Base-by-base conservation (phyloP, 495 filamentous ascomycete species). In the Immersiella caudata region DNA sequence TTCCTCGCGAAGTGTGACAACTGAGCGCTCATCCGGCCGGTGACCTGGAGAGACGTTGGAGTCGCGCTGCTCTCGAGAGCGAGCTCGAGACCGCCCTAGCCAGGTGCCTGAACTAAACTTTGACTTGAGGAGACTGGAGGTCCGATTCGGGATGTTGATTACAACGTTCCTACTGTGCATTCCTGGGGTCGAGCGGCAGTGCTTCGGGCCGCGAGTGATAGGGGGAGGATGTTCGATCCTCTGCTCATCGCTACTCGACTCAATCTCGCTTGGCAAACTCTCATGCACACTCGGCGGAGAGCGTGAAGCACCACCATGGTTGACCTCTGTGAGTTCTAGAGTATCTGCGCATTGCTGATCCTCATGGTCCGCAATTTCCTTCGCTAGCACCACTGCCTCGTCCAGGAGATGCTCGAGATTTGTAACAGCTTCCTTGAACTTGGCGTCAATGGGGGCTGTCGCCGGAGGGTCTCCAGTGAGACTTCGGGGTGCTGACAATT, bases 401-500 rank as follows among this genome's bases (percentile, higher is more conserved):
- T 73, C 75, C 20, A 85, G 74, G 14, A 85, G 75, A 52, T 74
- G 67, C 60, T 86, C 83, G 29, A 85, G 75, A 60, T 82, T 76
- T 18, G 70, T 73, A 67, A 84, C 74, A 8, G 79, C 79, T 24
- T 66, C 68, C 60, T 75, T 71, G 60, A 75, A 71, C 8, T 74
- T 67, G 20, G 66, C 54, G 62, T 78, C 75, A n/a, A 76, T 62
- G 2, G 71, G 65, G 11, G 49, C 36, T 0, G 67, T 33, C 0
- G 49, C 55, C 1, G 54, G 59, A 0, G 71, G 68, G 3, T 50
- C 54, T 18, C 40, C 40, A 26, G 66, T 58, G 24, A 68, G 33
- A 4, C 16, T 60, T 7, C 67, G 67, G 56, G 62, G 26, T 33
- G 2, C 64, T 50, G 12, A 55, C 62, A 35, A 5, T 33, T 20